These are phyloP conservation scores for Starmerella sp. DNA, from an alignment of 805 yeast species.

Conservation along the genomic window DNA sequence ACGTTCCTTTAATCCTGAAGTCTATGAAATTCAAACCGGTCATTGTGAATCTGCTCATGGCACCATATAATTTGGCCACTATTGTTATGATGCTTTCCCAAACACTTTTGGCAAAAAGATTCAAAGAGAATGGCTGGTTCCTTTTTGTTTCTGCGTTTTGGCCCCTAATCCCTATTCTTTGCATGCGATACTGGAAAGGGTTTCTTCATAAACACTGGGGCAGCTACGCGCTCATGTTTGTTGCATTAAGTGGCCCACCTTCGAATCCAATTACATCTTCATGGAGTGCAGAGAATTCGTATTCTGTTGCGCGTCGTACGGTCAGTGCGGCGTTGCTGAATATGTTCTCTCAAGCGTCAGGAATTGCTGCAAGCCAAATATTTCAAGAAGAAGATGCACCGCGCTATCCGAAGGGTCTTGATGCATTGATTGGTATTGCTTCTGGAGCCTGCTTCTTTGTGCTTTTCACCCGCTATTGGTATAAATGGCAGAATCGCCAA, in stretches of 20 bases:
- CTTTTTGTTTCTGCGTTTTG: constrained; percentile 14
- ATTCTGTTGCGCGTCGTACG: constrained; percentile 50
- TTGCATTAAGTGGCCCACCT: constrained; percentile 25
- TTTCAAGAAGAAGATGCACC: constrained; percentile 51
- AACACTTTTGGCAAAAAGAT: neutral
- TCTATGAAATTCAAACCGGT: constrained; percentile 40
- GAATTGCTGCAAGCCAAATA: constrained; percentile 44
- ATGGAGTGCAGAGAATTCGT: constrained; percentile 53
- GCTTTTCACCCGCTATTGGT: constrained; percentile 26
- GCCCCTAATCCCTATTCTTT: constrained; percentile 15
- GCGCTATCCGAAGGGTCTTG: constrained; percentile 40
- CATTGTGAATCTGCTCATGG: constrained; percentile 36
- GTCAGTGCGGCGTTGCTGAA: constrained; percentile 56
- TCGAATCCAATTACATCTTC: constrained; percentile 19
- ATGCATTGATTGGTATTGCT: constrained; percentile 23
- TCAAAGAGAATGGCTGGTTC: constrained; percentile 3
- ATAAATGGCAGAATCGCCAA: constrained; percentile 24
- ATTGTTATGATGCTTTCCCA: neutral
- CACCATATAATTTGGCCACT: neutral
- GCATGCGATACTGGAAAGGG: constrained; percentile 20
- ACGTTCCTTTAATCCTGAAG: constrained; percentile 40
- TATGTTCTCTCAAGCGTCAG: constrained; percentile 50
- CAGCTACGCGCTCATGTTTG: constrained; percentile 21
- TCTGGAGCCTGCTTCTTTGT: constrained; percentile 17
- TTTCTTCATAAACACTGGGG: constrained; percentile 21